Base-by-base conservation (phyloP, 768 basidiomycete genomes). In the Astraeus odoratus region DNA sequence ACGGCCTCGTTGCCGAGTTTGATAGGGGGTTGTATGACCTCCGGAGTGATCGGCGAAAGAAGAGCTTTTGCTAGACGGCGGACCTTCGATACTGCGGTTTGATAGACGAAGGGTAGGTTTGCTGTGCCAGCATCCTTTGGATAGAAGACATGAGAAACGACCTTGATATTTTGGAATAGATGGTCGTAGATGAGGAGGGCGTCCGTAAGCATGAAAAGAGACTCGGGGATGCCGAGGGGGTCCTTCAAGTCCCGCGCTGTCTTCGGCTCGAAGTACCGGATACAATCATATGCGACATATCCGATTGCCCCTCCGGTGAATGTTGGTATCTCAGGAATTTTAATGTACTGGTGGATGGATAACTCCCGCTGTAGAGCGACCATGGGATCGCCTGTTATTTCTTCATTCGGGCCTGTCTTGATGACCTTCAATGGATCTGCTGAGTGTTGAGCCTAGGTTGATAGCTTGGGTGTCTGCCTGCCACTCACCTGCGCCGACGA, bases 251-350 rank as follows among this genome's bases (percentile, higher is more conserved):
- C 72, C 29, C 82, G 73, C 39, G 80, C 80, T 6, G 92, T 93
- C 69, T 86, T 91, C 42, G 96, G 93, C 63, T 99, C 96, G 57
- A 99, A 99, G 64, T 97, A 82, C 46, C 87, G 90, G 46, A 99
- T 81, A 64, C 91, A 92, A 63, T 99, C 96, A 68, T 93, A 99
- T 10, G 91, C 80, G 49, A 99, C 91, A 63, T 96, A 98, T 43
- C 96, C 96, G 58, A 98, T 90, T 1, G 94, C 95, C 36, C 96
- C 96, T 37, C 96, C 96, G 36, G 93, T 95, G 61, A 98, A 96
- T 0, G 94, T 94, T 2, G 89, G 83, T 27, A 95, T 75, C 63
- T 94, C 87, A 4, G 92, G 92, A 20, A 96, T 80, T 61, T 86
- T 86, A 65, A 96, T 78, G 61, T 94, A 96, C 63, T 85, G 76